phyloP scores from a whole-genome alignment of 2,329 filamentous ascomycete genomes.

The Dothiorella sarmentorum region DNA sequence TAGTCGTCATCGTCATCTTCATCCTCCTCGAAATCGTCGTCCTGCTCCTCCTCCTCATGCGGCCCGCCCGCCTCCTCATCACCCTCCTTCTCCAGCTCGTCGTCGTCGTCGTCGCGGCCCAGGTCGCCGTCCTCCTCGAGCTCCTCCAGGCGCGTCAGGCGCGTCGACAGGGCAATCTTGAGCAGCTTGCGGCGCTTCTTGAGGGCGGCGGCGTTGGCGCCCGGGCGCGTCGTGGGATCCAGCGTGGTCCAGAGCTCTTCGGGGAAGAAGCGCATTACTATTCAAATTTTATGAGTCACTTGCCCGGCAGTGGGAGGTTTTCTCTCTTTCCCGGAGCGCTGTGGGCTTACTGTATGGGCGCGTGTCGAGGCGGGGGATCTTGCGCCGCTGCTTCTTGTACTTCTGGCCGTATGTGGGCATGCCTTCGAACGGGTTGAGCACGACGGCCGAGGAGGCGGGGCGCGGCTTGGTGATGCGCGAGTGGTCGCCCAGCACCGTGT shows the following conservation, averaged over 20 bases:
- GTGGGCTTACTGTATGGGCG: slow-evolving; percentile 52
- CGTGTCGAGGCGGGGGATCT: slow-evolving; percentile 52
- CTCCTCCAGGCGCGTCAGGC: slow-evolving; percentile 40
- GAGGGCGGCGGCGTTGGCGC: slow-evolving; percentile 20
- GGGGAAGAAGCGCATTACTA: slow-evolving; percentile 58
- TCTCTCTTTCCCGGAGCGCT: not conserved
- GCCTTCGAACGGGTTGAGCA: slow-evolving; percentile 59
- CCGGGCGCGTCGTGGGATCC: slow-evolving; percentile 33
- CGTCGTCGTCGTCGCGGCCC: slow-evolving; percentile 35
- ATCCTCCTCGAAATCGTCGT: slow-evolving; percentile 58
- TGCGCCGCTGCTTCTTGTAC: slow-evolving; percentile 55
- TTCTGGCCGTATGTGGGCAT: slow-evolving; percentile 59
- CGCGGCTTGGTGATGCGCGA: slow-evolving; percentile 41
- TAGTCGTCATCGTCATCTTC: slow-evolving; percentile 62
- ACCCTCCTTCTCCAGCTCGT: slow-evolving; percentile 33
- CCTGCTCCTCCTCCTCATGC: slow-evolving; percentile 51
- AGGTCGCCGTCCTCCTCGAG: slow-evolving; percentile 22
- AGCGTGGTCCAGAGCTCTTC: slow-evolving; percentile 55
- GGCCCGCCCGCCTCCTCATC: slow-evolving; percentile 38
- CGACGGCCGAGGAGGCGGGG: slow-evolving; percentile 26
- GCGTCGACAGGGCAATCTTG: slow-evolving; percentile 31
- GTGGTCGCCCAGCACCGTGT: slow-evolving; percentile 52
- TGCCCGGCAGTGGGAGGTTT: too few species aligned
- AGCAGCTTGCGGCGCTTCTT: slow-evolving; percentile 35
- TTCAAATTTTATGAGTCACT: too few species aligned